These are phyloP conservation scores for Candida albicans DNA, from an alignment of 1,139 yeast genomes.

Conservation along the genomic window DNA sequence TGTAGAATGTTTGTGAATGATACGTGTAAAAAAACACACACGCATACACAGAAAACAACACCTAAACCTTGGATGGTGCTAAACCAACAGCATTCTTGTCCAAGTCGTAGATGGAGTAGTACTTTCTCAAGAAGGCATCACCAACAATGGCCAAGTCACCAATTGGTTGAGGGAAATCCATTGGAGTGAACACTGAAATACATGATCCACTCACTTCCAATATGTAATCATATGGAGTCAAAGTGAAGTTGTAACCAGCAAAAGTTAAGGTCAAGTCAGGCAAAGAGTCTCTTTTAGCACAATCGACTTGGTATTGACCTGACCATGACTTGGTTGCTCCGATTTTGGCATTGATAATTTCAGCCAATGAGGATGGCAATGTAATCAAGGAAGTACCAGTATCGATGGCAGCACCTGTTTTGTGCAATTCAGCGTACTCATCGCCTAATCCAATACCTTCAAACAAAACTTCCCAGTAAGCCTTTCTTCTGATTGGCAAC, in stretches of 20 bases:
- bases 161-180: slow-evolving; percentile 96
- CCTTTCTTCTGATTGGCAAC: slow-evolving; percentile 98
- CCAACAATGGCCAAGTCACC: slow-evolving; percentile 96
- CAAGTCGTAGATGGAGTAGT: slow-evolving; percentile 89
- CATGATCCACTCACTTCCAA: slow-evolving; percentile 93
- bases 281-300: slow-evolving; percentile 75
- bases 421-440: slow-evolving; percentile 78
- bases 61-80: slow-evolving; percentile 42
- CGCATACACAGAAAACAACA: not conserved
- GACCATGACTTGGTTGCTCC: slow-evolving; percentile 98
- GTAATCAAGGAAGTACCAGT: slow-evolving; percentile 97
- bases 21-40: not conserved
- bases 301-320: slow-evolving; percentile 92
- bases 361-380: slow-evolving; percentile 92
- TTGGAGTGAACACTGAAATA: slow-evolving; percentile 92
- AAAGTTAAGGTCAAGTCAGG: slow-evolving; percentile 91
- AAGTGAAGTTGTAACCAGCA: slow-evolving; percentile 86
- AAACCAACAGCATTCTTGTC: slow-evolving; percentile 91
- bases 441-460: slow-evolving; percentile 89
- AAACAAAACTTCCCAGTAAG: slow-evolving; percentile 97
- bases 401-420: slow-evolving; percentile 95
- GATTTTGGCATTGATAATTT: slow-evolving; percentile 88
- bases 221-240: slow-evolving; percentile 85
- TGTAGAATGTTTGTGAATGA: not conserved
- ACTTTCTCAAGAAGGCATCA: slow-evolving; percentile 93